Base-by-base conservation (phyloP, 768 basidiomycete genomes). In the Psilocybe cyanescens region DNA sequence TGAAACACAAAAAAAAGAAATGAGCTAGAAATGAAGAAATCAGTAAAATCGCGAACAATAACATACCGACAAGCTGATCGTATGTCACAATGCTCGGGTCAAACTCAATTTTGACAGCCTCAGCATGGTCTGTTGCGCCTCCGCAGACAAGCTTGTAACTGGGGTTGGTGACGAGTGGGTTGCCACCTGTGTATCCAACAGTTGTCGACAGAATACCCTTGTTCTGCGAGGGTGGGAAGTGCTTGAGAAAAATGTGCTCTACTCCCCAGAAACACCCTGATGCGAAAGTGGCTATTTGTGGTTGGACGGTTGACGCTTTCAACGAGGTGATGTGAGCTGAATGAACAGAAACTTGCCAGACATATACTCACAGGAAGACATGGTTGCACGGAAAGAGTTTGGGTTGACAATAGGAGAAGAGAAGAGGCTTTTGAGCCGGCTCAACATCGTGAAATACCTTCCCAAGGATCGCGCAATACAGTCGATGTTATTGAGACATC, bases 181-280 rank as follows among this genome's bases (percentile, higher is more conserved):
- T 83, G 16, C 91, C 92, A 3, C 92, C 92, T 0, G 89, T 94
- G 74, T 91, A 94, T 30, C 93, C 93, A 3, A 95, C 93, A 14
- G 83, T 71, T 1, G 89, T 91, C 68, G 85, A 86, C 48, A 92
- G 66, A 54, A 94, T 89, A 9, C 92, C 91, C 74, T 89, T 92
- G 70, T 85, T 83, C 71, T 90, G 75, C 4, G 83, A 70, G 24
- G 87, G 87, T 0, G 89, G 89, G 75, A 86, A 92, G 65, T 92
- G 82, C 75, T 92, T 91, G 57, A 91, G 69, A 72, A 92, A 94
- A 71, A 93, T 91, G 68, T 94, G 91, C 66, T 94, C 90, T 17
- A 89, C 88, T 16, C 92, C 92, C 92, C 92, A 93, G 75, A 94
- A 94, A 70, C 92, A 93, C 19, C 92, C 90, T 8, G 81, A 77